These are phyloP conservation scores for Cenchrus fungigraminus DNA, from an alignment of 176 grass and related monocot genomes.

Conservation along the genomic window DNA sequence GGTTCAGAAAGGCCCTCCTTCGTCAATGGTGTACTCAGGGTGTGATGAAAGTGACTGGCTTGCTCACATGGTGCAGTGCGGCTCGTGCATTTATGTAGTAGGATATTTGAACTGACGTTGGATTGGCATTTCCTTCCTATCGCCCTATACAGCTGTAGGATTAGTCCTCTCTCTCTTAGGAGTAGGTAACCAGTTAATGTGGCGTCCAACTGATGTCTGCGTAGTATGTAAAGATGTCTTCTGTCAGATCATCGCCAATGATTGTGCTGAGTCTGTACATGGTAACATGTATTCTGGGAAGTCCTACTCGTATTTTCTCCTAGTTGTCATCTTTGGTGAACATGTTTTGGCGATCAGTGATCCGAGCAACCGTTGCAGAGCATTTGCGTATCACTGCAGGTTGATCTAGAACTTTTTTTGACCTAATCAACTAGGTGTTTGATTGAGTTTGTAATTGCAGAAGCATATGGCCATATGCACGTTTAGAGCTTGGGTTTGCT, in stretches of 20 bases:
- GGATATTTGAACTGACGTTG: constrained; percentile 11
- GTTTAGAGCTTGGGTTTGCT: not conserved
- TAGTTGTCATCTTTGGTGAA: not conserved
- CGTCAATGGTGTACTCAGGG: not conserved
- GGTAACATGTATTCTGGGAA: not conserved
- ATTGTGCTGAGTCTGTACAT: not conserved
- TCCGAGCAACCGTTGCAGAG: not conserved
- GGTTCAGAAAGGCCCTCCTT: constrained; percentile 5
- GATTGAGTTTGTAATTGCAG: no score
- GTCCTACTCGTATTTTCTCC: not conserved
- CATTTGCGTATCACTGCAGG: no score
- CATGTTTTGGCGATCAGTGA: not conserved
- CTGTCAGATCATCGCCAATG: not conserved
- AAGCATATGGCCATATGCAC: not conserved
- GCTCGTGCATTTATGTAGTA: not conserved
- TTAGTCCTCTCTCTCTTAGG: not conserved
- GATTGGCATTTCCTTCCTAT: not conserved
- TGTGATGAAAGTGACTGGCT: constrained; percentile 11
- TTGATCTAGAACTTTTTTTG: no score
- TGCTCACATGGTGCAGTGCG: not conserved
- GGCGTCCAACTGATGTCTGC: not conserved
- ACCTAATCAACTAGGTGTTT: not conserved
- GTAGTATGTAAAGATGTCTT: not conserved
- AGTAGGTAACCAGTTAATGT: not conserved
- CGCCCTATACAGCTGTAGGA: not conserved